Conservation (phyloP, 768 basidiomycete genomes). For the Boletus sensibilis region DNA sequence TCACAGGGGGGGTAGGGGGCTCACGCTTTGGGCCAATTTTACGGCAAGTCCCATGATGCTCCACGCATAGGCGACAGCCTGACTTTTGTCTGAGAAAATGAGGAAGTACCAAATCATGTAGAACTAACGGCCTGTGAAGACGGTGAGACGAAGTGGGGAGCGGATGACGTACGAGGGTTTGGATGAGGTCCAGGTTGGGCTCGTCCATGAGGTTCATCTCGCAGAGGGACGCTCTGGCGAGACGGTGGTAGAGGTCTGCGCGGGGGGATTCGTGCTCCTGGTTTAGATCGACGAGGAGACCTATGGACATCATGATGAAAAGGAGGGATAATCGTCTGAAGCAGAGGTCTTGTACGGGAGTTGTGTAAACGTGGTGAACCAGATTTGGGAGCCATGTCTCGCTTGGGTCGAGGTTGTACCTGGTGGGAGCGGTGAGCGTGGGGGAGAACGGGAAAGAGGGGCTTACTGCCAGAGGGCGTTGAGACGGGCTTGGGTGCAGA, state of each 20-base stretch:
- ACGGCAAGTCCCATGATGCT: slow-evolving; percentile 73
- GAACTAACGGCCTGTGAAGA: slow-evolving; percentile 48
- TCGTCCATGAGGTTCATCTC: slow-evolving; percentile 76
- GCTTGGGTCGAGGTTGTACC: slow-evolving; percentile 68
- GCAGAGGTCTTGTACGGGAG: slow-evolving; percentile 56
- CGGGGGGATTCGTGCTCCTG: slow-evolving; percentile 52
- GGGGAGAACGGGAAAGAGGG: not conserved
- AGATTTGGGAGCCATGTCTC: slow-evolving; percentile 70
- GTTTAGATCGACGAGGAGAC: slow-evolving; percentile 63
- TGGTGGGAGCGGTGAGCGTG: slow-evolving; percentile 25
- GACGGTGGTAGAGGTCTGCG: slow-evolving; percentile 65
- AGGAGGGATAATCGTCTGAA: slow-evolving; percentile 67
- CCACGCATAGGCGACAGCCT: slow-evolving; percentile 73
- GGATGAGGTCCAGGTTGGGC: slow-evolving; percentile 69
- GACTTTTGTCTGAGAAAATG: slow-evolving; percentile 72
- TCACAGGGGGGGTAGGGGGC: slow-evolving; percentile 24
- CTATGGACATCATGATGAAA: slow-evolving; percentile 72
- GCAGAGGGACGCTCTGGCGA: slow-evolving; percentile 65
- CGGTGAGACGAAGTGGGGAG: not conserved
- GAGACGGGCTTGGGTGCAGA: slow-evolving; percentile 61
- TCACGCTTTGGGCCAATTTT: slow-evolving; percentile 69
- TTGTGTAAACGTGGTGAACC: slow-evolving; percentile 64
- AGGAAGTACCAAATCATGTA: slow-evolving; percentile 77
- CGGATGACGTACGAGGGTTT: slow-evolving; percentile 51
- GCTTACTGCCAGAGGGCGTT: slow-evolving; percentile 76